Conservation (phyloP, 208 protist species). For the Leishmania tropica region DNA sequence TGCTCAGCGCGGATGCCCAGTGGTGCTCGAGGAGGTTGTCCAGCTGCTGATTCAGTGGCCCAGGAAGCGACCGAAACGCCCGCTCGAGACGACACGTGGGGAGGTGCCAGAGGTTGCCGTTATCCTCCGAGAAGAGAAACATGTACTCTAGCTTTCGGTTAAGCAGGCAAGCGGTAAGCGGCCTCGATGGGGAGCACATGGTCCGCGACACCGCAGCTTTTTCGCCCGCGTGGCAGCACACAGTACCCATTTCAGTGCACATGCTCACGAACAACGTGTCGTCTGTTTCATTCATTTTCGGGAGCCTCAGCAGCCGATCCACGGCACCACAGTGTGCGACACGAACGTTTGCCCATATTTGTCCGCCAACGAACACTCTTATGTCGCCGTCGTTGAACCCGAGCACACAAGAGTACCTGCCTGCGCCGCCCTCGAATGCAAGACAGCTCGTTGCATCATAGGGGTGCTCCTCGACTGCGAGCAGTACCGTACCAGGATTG, state of each 20-base stretch:
- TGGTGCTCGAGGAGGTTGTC: conserved; percentile 34
- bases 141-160: conserved; percentile 60
- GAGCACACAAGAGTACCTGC: conserved; percentile 31
- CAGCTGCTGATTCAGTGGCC: conserved; percentile 6
- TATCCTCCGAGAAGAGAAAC: conserved; percentile 45
- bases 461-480: conserved; percentile 40
- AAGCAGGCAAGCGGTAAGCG: conserved; percentile 63
- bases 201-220: conserved; percentile 52
- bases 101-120: conserved; percentile 82
- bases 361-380: conserved; percentile 38
- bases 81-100: conserved; percentile 80
- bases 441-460: conserved; percentile 43
- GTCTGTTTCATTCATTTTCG: conserved; percentile 34
- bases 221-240: conserved; percentile 60
- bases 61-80: conserved; percentile 29
- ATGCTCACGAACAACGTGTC: conserved; percentile 66
- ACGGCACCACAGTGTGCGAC: conserved; percentile 48
- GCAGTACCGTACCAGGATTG: conserved; percentile 15
- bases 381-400: conserved; percentile 53
- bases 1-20: conserved; percentile 35
- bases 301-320: conserved; percentile 31
- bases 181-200: conserved; percentile 59
- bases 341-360: conserved; percentile 21
- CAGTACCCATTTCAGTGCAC: conserved; percentile 57
- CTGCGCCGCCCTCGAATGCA: conserved; percentile 23